A percentile compares a stretch with the other conserved stretches of the same genome.
These are phyloP conservation scores for Davidsoniella australis DNA, from an alignment of 2,329 filamentous ascomycete species.

Conservation along the genomic window DNA sequence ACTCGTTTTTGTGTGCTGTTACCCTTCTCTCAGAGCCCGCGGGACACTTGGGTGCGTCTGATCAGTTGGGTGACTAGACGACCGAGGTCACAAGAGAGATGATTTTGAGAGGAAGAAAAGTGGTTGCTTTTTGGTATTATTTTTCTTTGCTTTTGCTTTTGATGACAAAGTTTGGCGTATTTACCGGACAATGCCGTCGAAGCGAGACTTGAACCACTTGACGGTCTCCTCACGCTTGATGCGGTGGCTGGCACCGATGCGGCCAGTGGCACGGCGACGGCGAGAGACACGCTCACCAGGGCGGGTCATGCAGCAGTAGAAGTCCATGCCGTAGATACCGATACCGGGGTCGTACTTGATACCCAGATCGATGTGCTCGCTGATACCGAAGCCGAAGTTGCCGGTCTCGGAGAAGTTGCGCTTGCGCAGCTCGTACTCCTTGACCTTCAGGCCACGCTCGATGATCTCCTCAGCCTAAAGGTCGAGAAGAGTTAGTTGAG, in stretches of 20 bases:
- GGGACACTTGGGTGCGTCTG: slow-evolving; percentile 11
- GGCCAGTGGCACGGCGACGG: slow-evolving; percentile 77
- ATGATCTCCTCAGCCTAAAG: slow-evolving; percentile 88
- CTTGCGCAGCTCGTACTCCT: slow-evolving; percentile 99
- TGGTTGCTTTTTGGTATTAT: slow-evolving; percentile 12
- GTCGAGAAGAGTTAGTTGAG: slow-evolving; percentile 15
- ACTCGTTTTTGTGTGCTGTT: slow-evolving; percentile 17
- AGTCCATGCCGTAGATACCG: slow-evolving; percentile 99
- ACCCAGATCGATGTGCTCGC: slow-evolving; percentile 99
- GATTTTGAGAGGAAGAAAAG: slow-evolving; percentile 8
- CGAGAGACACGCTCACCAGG: slow-evolving; percentile 95
- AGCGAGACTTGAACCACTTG: slow-evolving; percentile 85
- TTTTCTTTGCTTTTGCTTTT: slow-evolving; percentile 9
- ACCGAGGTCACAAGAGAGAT: slow-evolving; percentile 12
- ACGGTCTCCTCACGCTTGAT: slow-evolving; percentile 92
- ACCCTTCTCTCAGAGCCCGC: slow-evolving; percentile 14
- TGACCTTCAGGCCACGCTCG: slow-evolving; percentile 99
- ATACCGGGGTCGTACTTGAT: slow-evolving; percentile 99
- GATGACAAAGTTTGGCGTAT: slow-evolving; percentile 20
- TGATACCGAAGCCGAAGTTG: slow-evolving; percentile 99
- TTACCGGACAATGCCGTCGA: slow-evolving; percentile 99
- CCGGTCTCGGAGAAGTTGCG: slow-evolving; percentile 99
- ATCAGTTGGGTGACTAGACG: slow-evolving; percentile 8
- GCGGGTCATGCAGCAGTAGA: slow-evolving; percentile 99
- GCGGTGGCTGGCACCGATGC: slow-evolving; percentile 73